Percentiles rank a stretch among this genome's conserved stretches.
phyloP scores from a whole-genome alignment of 208 protist genomes.

The Crithidia sp. region DNA sequence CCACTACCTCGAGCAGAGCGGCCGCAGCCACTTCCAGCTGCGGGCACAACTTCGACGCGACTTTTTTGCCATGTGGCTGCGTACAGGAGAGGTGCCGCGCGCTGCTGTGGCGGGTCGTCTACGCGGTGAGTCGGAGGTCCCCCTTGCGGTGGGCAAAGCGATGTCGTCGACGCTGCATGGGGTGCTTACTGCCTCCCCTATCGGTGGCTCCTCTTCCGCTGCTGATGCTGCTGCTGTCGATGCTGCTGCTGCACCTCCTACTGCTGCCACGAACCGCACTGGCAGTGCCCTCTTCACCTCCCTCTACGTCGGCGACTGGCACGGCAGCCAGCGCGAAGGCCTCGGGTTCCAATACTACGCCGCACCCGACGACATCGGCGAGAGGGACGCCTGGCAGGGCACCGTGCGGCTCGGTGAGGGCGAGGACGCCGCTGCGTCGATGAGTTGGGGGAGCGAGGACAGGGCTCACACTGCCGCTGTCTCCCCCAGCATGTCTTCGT shows the following conservation, averaged over 20 bases:
- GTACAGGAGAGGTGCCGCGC: conserved; percentile 24
- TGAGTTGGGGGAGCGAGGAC: neutral
- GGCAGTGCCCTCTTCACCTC: conserved; percentile 35
- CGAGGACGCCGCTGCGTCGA: neutral
- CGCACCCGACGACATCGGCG: conserved; percentile 19
- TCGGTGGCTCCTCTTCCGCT: neutral
- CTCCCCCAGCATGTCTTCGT: too few species aligned
- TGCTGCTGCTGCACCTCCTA: neutral
- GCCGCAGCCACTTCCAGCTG: conserved; percentile 74
- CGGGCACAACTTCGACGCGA: conserved; percentile 39
- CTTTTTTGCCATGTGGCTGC: conserved; percentile 59
- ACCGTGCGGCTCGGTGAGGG: conserved; percentile 3
- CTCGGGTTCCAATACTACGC: conserved; percentile 78
- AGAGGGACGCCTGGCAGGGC: neutral
- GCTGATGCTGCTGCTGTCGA: neutral
- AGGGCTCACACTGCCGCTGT: too few species aligned
- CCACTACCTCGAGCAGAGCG: conserved; percentile 78
- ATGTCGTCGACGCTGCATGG: conserved; percentile 11
- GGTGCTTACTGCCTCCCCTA: neutral
- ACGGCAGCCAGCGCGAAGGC: conserved; percentile 61
- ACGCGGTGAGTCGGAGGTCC: too few species aligned
- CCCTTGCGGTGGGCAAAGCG: neutral
- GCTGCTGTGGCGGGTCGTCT: neutral
- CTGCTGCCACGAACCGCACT: neutral
- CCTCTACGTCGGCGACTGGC: conserved; percentile 82